Base-by-base conservation (phyloP, 2,329 filamentous ascomycete genomes). In the Alternaria conjuncta region DNA sequence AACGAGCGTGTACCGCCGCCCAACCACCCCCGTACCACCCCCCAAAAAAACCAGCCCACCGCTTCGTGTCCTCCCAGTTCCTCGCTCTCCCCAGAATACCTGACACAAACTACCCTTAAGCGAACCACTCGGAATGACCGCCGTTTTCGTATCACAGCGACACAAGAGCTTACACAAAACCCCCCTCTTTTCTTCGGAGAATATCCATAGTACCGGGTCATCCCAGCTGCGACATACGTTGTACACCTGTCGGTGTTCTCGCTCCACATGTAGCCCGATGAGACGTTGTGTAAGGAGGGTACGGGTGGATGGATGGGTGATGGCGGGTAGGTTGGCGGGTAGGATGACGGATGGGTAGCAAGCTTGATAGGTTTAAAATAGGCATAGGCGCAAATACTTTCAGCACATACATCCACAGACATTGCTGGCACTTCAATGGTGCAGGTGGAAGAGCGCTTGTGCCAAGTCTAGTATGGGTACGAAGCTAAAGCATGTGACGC, bases 401-500 rank as follows among this genome's bases (percentile, higher is more conserved):
- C 26, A 28, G 26, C 26, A 28, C 26, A 28, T 11, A 28, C 26
- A 28, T 28, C 26, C 26, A 28, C 26, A 11, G 26, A 28, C 9
- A n/a, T 28, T 12, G 28, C 28, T 30, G 28, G 9, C 11, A 30
- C 28, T 30, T 12, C 11, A 13, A 30, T 30, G 28, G 28, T 30
- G 28, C 5, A 30, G 28, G 28, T 6, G 5, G 12, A 6, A 30
- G 5, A 30, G 6, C 11, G 2, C 30, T 32, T 32, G 30, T 2
- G 30, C 13, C 30, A 32, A 32, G 6, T 2, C 30, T 6, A 32
- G 13, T 32, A 11, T 30, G 30, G 4, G 6, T 32, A 32, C 30
- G 8, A 36, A 3, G 1, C 32, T n/a, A 0, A 36, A 2, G 7
- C 4, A 36, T n/a, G 32, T 36, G 2, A 7, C 32, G 2, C 2